These are phyloP conservation scores for Clarireedia monteithiana DNA, from an alignment of 2,329 filamentous ascomycete genomes.

Conservation along the genomic window DNA sequence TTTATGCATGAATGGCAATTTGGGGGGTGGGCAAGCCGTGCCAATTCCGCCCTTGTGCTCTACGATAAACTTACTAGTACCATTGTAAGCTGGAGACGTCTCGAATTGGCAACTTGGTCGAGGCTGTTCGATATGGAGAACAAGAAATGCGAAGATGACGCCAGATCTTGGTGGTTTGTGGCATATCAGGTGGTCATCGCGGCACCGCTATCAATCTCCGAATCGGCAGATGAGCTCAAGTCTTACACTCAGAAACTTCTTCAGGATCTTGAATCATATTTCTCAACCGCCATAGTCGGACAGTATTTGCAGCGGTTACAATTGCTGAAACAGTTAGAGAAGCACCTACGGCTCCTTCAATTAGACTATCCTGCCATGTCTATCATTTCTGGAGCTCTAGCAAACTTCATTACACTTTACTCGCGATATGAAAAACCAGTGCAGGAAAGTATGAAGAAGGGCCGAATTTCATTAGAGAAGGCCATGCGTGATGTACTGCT, in stretches of 20 bases:
- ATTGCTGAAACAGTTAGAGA: constrained; percentile 57
- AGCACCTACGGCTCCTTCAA: constrained; percentile 56
- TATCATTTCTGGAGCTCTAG: constrained; percentile 55
- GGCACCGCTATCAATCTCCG: constrained; percentile 59
- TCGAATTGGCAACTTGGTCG: constrained; percentile 90
- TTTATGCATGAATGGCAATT: constrained; percentile 91
- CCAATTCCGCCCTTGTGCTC: constrained; percentile 60
- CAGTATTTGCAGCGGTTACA: constrained; percentile 69
- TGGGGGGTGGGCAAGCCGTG: constrained; percentile 73
- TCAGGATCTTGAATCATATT: constrained; percentile 71
- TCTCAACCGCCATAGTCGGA: constrained; percentile 69
- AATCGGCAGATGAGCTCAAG: constrained; percentile 49
- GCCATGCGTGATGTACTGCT: constrained; percentile 89
- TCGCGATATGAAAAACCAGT: constrained; percentile 61
- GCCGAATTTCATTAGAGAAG: constrained; percentile 74
- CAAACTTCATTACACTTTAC: constrained; percentile 73
- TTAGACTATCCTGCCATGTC: constrained; percentile 50
- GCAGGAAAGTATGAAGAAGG: constrained; percentile 55
- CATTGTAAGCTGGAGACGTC: constrained; percentile 80
- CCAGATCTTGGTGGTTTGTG: constrained; percentile 91
- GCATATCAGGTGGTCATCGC: constrained; percentile 85
- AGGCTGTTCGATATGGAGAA: constrained; percentile 80
- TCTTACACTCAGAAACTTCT: constrained; percentile 62
- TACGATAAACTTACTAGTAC: constrained; percentile 74
- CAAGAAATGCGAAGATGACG: constrained; percentile 66